Evolutionary conservation across 805 yeast genomes (phyloP), one percentile per base, ranked within the genome.

Genomic region (Candida maris): DNA sequence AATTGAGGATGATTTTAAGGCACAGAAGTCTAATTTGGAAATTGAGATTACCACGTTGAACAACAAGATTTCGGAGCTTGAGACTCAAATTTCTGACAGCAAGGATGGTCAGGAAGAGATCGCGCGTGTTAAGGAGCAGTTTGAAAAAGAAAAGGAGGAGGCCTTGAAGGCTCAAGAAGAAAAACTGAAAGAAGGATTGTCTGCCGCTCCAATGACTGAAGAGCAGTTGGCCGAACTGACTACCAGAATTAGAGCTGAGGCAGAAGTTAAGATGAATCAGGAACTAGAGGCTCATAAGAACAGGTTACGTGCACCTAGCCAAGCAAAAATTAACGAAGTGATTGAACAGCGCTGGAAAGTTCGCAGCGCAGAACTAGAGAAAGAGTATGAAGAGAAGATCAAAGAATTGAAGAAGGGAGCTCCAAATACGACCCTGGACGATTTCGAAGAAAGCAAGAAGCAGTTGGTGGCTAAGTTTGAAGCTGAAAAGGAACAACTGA

Each of bases 281-380:
- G 59, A 58, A 28, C 43, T 56, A 22, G 60, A 56, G 27, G 52
- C 54, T 1, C 54, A 54, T 33, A 65, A 62, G 37, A 56, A 45
- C 15, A 55, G 52, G 32, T 43, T 68, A n/a, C 58, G 71, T 37
- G 65, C 59, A 1, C 65, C 69, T 14, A 55, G 64, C 12, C 64
- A 60, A 30, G 64, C 62, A 3, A 60, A 57, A 42, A 56, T 68
- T 26, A 54, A 55, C 37, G 63, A 59, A 18, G 61, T 62, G 19
- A 54, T 57, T 25, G 64, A 62, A 38, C 59, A 56, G 37, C 46
- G 68, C 34, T 51, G 56, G 38, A 59, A 57, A 18, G 61, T 53
- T 14, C 51, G 61, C 19, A 49, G 52, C 38, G 59, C 58, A 6
- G 62, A 66, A 35, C 59, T 74, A 17, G 61, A 61, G 19, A 44